Percentiles rank a stretch among this genome's conserved stretches.
Conservation (phyloP, 768 basidiomycete species). For the Rhizopogon vulgaris region DNA sequence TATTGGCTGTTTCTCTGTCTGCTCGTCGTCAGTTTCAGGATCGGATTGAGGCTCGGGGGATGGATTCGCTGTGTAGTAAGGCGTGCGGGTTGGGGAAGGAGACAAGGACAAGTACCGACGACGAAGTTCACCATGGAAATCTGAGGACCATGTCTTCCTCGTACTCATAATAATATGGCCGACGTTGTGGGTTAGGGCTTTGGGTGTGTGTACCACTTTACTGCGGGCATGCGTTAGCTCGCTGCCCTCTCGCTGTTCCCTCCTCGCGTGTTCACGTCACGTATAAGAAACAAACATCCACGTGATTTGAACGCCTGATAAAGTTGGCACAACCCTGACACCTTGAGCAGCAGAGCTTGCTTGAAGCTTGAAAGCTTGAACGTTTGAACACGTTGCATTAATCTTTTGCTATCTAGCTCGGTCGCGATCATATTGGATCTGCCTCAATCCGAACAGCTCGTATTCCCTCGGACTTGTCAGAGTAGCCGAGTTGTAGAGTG, state of each 20-base stretch:
- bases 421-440: too few relatives aligned
- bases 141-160: slow-evolving; percentile 4
- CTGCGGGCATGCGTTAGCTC: slow-evolving; percentile 4
- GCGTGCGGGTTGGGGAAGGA: slow-evolving; percentile 19
- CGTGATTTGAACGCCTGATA: too few relatives aligned
- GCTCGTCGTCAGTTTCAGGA: background rate
- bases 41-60: slow-evolving; percentile 21
- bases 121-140: slow-evolving; percentile 14
- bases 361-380: too few relatives aligned
- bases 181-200: slow-evolving; percentile 1
- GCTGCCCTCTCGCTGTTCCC: slow-evolving; percentile 4
- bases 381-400: too few relatives aligned
- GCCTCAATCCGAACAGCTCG: too few relatives aligned
- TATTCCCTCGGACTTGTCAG: too few relatives aligned
- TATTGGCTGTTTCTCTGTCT: background rate
- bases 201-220: slow-evolving; percentile 1
- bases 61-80: slow-evolving; percentile 27
- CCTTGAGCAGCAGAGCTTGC: too few relatives aligned
- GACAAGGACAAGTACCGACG: slow-evolving; percentile 9
- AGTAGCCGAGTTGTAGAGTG: too few relatives aligned
- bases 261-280: background rate
- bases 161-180: background rate
- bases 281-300: too few relatives aligned
- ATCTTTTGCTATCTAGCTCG: too few relatives aligned
- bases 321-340: too few relatives aligned